Percentiles rank a stretch among this genome's conserved stretches.
phyloP scores from a whole-genome alignment of 495 filamentous ascomycete species.

The Tuber melanosporum region DNA sequence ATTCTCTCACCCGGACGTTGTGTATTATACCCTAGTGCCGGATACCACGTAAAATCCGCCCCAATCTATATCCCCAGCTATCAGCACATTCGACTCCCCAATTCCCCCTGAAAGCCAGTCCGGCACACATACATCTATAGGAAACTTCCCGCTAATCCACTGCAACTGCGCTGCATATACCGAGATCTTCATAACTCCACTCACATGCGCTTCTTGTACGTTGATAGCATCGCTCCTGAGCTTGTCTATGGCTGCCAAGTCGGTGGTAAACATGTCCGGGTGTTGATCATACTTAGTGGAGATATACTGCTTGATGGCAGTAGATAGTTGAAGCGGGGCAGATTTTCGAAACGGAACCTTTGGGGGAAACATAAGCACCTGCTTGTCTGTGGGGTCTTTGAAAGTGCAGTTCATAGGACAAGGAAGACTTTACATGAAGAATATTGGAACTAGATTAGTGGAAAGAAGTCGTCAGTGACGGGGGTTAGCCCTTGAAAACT shows the following conservation, averaged over 20 bases:
- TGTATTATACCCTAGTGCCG: conserved; percentile 83
- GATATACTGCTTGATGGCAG: conserved; percentile 90
- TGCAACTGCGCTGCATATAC: conserved; percentile 87
- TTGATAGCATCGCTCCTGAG: conserved; percentile 75
- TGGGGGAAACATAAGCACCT: conserved; percentile 37
- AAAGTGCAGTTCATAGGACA: conserved; percentile 17
- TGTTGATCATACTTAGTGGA: conserved; percentile 98
- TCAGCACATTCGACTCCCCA: conserved; percentile 25
- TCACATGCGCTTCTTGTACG: conserved; percentile 81
- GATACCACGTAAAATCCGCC: conserved; percentile 92
- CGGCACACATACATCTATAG: conserved; percentile 68
- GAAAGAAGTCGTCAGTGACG: conserved; percentile 28
- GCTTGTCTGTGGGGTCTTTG: background rate
- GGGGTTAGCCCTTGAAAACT: conserved; percentile 5
- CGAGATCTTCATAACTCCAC: conserved; percentile 78
- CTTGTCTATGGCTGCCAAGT: conserved; percentile 79
- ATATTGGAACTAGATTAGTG: conserved; percentile 29
- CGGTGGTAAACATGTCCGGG: conserved; percentile 90
- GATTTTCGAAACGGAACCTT: conserved; percentile 84
- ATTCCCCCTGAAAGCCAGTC: background rate
- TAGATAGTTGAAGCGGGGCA: conserved; percentile 64
- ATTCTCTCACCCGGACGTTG: conserved; percentile 55
- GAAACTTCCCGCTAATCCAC: conserved; percentile 93
- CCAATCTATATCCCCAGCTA: conserved; percentile 59
- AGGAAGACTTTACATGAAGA: conserved; percentile 28